These are phyloP conservation scores for Ceratorhiza oryzae-sativae DNA, from an alignment of 1,284 basidiomycete genomes.

Conservation along the genomic window DNA sequence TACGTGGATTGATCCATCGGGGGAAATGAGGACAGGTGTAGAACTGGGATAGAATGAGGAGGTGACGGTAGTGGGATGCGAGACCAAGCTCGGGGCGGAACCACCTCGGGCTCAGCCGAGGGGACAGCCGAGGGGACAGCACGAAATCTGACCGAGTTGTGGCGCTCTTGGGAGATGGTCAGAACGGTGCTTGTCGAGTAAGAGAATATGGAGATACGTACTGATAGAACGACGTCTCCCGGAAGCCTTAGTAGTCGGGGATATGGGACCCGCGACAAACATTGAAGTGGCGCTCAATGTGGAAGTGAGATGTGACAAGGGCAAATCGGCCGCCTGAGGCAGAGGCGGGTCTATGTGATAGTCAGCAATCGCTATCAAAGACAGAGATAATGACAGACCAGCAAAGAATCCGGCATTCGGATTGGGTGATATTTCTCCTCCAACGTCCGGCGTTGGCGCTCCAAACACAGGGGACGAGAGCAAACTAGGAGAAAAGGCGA, in stretches of 20 bases:
- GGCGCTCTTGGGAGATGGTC: background rate
- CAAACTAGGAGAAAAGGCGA: conserved; percentile 29
- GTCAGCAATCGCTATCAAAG: too few species aligned
- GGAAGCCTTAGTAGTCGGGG: conserved; percentile 19
- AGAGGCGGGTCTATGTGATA: conserved; percentile 16
- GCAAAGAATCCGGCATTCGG: conserved; percentile 24
- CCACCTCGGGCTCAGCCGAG: background rate
- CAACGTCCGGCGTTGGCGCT: conserved; percentile 17
- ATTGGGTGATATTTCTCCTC: conserved; percentile 18
- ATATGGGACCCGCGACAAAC: background rate
- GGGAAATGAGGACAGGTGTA: background rate
- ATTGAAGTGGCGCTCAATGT: background rate
- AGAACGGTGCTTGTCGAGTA: background rate
- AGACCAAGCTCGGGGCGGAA: background rate
- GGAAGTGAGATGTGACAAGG: conserved; percentile 6
- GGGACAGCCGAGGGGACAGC: background rate
- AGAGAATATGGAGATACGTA: conserved; percentile 3
- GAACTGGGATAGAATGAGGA: background rate
- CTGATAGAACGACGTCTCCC: conserved; percentile 30
- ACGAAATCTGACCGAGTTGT: background rate
- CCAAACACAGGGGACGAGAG: conserved; percentile 32
- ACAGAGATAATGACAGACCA: conserved; percentile 1
- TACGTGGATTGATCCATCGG: background rate
- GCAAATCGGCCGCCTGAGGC: conserved; percentile 3
- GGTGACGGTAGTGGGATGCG: background rate